Conservation (phyloP, 2,329 filamentous ascomycete species). For the Diaporthe velutina region DNA sequence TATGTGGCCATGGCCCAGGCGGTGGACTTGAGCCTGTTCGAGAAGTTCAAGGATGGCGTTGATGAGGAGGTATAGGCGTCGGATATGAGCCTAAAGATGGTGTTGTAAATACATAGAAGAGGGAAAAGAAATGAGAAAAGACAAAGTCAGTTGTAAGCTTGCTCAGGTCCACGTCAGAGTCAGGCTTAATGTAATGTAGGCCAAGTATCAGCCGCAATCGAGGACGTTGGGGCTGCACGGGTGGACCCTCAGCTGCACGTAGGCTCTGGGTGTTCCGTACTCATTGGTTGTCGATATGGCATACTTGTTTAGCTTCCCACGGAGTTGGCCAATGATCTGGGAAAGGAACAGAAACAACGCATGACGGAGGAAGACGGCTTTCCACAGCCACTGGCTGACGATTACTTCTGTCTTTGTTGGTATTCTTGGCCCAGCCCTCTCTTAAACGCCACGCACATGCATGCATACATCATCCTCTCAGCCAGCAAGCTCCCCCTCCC, state of each 20-base stretch:
- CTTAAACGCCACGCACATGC: slow-evolving; percentile 37
- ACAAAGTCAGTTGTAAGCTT: not conserved
- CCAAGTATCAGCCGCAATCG: slow-evolving; percentile 17
- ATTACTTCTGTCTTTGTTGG: slow-evolving; percentile 30
- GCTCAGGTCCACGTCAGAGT: not conserved
- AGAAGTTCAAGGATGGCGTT: slow-evolving; percentile 48
- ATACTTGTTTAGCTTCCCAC: slow-evolving; percentile 12
- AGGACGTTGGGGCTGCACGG: not conserved
- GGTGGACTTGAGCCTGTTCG: slow-evolving; percentile 66
- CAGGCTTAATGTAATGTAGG: not conserved
- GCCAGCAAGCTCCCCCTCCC: not conserved
- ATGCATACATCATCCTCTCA: slow-evolving; percentile 24
- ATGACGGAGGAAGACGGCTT: not conserved
- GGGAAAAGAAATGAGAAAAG: not conserved
- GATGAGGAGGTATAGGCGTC: slow-evolving; percentile 36
- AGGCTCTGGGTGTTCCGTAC: not conserved
- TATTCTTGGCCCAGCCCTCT: slow-evolving; percentile 39
- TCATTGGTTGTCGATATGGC: slow-evolving; percentile 24
- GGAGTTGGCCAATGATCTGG: slow-evolving; percentile 19
- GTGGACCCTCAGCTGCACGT: slow-evolving; percentile 14
- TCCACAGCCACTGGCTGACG: slow-evolving; percentile 14
- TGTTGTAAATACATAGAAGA: not conserved
- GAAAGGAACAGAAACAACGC: not conserved
- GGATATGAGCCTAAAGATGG: not conserved
- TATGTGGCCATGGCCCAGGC: slow-evolving; percentile 67